Base-by-base conservation (phyloP, 805 yeast genomes). In the Debaryomyces tyrocola region DNA sequence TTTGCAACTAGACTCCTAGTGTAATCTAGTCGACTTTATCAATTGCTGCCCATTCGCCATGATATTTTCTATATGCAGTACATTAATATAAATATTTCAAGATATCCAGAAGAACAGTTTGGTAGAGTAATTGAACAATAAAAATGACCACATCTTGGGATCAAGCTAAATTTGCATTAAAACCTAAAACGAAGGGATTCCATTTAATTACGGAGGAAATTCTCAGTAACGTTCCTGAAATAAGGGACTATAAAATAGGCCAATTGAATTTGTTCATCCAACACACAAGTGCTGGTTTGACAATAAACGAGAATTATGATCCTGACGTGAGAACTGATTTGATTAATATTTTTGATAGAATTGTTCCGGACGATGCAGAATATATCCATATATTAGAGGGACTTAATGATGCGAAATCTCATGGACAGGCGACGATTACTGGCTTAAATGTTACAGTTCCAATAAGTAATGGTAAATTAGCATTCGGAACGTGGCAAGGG, bases 401-500 rank as follows among this genome's bases (percentile, higher is more conserved):
- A 0, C 76, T 87, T 3, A 95, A 88, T 60, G 95, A 87, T 60
- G 84, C 87, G 90, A 88, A 92, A 1, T 87, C 91, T 0, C 95
- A 87, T 62, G 82, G 83, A 43, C 83, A 86, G 59, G 74, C 86
- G 15, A 44, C 48, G 53, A 64, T 80, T 40, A 75, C 84, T 8
- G 94, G 95, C 15, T 84, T 81, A 6, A 73, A 81, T 3, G 66
- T 87, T 21, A 71, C 79, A 3, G 80, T 87, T 37, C 95, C 95
- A 1, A 86, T 87, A 41, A 60, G 74, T 18, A 78, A 86, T 55
- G 95, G 95, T 1, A 61, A 71, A 29, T 66, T 87, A 45, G 84
- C 83, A 1, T 74, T 84, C 0, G 95, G 95, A 1, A 87, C 94
- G 0, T 88, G 95, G 95, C 95, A 87, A 60, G 95, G 94, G 0